These are phyloP conservation scores for Cetradonia linearis DNA, from an alignment of 495 filamentous ascomycete species.

Conservation along the genomic window DNA sequence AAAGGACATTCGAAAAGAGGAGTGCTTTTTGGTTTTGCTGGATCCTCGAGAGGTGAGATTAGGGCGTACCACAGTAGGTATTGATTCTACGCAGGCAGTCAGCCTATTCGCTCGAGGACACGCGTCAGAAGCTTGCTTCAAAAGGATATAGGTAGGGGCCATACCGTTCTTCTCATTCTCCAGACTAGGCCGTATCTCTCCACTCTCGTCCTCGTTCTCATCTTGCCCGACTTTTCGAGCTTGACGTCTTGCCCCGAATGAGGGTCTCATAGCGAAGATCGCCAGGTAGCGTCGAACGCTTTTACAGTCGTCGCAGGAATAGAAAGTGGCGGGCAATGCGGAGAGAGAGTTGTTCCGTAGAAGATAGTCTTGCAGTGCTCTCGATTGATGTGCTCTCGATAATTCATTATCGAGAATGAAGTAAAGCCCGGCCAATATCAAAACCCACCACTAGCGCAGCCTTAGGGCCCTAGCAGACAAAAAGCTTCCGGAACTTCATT, in stretches of 20 bases:
- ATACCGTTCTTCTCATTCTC: slow-evolving; percentile 28
- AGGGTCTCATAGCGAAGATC: slow-evolving; percentile 44
- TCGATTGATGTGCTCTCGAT: neutral
- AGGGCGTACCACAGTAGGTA: slow-evolving; percentile 22
- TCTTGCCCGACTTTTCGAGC: slow-evolving; percentile 62
- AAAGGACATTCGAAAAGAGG: slow-evolving; percentile 65
- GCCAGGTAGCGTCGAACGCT: too few species aligned
- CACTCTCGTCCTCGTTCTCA: slow-evolving; percentile 23
- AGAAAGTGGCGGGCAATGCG: too few species aligned
- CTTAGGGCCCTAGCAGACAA: neutral
- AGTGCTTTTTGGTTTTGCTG: slow-evolving; percentile 52
- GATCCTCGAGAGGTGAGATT: slow-evolving; percentile 19
- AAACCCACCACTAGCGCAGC: slow-evolving; percentile 6
- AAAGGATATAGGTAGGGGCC: neutral
- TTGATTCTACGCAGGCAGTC: slow-evolving; percentile 19
- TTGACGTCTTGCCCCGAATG: slow-evolving; percentile 59
- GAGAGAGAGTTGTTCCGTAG: too few species aligned
- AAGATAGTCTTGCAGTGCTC: neutral
- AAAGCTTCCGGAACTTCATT: slow-evolving; percentile 2
- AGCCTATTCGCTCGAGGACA: slow-evolving; percentile 14
- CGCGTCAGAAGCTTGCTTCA: slow-evolving; percentile 10
- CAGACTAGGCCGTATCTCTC: neutral
- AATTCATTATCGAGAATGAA: neutral
- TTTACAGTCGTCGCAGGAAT: neutral
- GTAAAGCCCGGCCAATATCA: neutral